These are phyloP conservation scores for Brettanomyces bruxellensis DNA, from an alignment of 805 yeast genomes.

Conservation along the genomic window DNA sequence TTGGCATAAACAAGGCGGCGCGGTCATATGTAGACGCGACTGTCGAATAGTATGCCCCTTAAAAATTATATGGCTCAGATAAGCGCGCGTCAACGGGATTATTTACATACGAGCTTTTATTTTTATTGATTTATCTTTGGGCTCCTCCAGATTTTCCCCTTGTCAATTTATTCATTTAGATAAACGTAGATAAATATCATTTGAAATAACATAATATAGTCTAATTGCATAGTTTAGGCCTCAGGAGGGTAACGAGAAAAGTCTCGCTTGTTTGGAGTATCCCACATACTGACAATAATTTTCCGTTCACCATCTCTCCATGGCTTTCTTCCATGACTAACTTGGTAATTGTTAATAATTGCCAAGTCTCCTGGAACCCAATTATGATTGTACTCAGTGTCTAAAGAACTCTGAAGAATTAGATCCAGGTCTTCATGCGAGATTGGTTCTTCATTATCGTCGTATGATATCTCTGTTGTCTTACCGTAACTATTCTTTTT, in stretches of 20 bases:
- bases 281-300: slow-evolving; percentile 30
- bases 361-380: slow-evolving; percentile 28
- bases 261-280: slow-evolving; percentile 5
- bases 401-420: slow-evolving; percentile 10
- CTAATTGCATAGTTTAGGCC: too few species aligned
- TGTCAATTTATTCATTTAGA: too few species aligned
- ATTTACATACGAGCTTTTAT: too few species aligned
- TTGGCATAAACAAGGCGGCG: too few species aligned
- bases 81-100: too few species aligned
- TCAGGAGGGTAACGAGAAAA: not conserved
- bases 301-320: slow-evolving; percentile 21
- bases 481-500: slow-evolving; percentile 4
- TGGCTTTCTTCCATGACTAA: slow-evolving; percentile 27
- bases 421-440: slow-evolving; percentile 12
- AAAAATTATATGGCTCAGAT: too few species aligned
- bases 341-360: slow-evolving; percentile 27
- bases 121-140: too few species aligned
- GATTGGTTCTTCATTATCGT: slow-evolving; percentile 14
- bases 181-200: too few species aligned
- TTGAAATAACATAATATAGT: too few species aligned
- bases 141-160: too few species aligned
- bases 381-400: slow-evolving; percentile 19
- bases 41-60: too few species aligned
- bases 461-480: slow-evolving; percentile 12
- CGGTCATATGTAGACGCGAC: too few species aligned